Base-by-base conservation (phyloP, 208 protist species). In the Spongospora subterranea region DNA sequence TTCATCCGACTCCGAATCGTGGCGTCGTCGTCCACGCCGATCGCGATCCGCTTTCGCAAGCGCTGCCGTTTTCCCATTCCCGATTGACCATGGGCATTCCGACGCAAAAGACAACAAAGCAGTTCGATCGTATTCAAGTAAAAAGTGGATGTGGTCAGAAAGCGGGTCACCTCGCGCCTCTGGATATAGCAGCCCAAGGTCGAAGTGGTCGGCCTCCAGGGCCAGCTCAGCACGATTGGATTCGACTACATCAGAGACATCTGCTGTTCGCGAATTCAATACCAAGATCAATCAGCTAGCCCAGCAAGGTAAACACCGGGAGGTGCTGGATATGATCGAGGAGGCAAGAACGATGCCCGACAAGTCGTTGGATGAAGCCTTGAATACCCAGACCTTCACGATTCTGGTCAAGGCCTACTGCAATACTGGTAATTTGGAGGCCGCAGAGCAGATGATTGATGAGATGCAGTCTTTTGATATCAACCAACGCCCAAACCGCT, bases 241-340 rank as follows among this genome's bases (percentile, higher is more conserved):
- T n/a, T 82, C n/a, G 71, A 40, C 71, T 20, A n/a, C 71, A n/a
- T 20, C 35, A 6, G 40, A 45, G 71, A 20, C 71, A n/a, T 82
- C 71, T 6, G 71, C 71, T 6, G 40, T 82, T 6, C 71, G 71
- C 35, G 6, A 6, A 6, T 82, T 82, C 71, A 82, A 82, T n/a
- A 82, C 71, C 71, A 82, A 82, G 71, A 82, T 82, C 40, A 82
- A 82, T n/a, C n/a, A 40, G 71, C 71, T 82, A 20, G 71, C 71
- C 17, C 71, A 82, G 71, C 71, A 82, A 43, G 71, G 71, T n/a
- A 82, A 82, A n/a, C 71, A 82, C 40, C 71, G 71, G 17, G 71
- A 82, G 35, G 71, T 82, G 17, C 71, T 82, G 17, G 71, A 35
- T 6, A 35, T 82, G 71, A 82, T 82, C n/a, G 71, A 82, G 17